Evolutionary conservation across 2,329 filamentous ascomycete genomes (phyloP).

Genomic region (Penicillium decumbens): DNA sequence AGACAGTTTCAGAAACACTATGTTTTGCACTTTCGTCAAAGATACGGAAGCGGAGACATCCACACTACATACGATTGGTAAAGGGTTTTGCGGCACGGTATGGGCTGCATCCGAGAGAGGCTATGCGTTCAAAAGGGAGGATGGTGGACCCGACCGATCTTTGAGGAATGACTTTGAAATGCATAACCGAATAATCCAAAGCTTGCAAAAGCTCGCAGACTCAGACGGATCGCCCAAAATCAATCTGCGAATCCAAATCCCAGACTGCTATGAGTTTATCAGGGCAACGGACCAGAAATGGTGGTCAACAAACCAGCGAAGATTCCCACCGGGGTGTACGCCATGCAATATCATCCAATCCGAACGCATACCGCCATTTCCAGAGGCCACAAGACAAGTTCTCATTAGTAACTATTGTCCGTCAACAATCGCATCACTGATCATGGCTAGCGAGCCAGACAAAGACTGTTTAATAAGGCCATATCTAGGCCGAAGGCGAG

Average conservation of each 20-base stretch:
- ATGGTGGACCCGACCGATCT: slow-evolving; percentile 29
- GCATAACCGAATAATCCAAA: slow-evolving; percentile 24
- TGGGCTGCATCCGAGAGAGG: slow-evolving; percentile 23
- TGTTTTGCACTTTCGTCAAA: no score
- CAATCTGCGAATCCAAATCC: slow-evolving; percentile 17
- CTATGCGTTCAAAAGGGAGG: slow-evolving; percentile 33
- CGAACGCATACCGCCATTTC: slow-evolving; percentile 36
- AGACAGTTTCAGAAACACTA: no score
- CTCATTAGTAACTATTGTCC: slow-evolving; percentile 37
- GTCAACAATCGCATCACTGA: slow-evolving; percentile 15
- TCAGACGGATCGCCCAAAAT: no score
- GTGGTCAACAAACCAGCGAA: slow-evolving; percentile 25
- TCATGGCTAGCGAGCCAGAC: slow-evolving; percentile 33
- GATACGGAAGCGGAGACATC: not conserved
- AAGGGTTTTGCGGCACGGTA: slow-evolving; percentile 32
- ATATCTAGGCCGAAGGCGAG: slow-evolving; percentile 45
- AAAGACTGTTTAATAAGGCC: slow-evolving; percentile 49
- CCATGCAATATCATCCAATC: slow-evolving; percentile 35
- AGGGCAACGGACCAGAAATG: slow-evolving; percentile 16
- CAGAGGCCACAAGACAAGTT: slow-evolving; percentile 20
- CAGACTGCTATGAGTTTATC: slow-evolving; percentile 27
- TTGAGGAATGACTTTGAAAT: slow-evolving; percentile 31
- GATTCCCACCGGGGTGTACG: slow-evolving; percentile 27
- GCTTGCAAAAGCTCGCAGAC: slow-evolving; percentile 3
- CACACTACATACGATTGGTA: slow-evolving; percentile 22